Evolutionary conservation across 208 protist species (phyloP).

Genomic region (Naegleria lovaniensis): DNA sequence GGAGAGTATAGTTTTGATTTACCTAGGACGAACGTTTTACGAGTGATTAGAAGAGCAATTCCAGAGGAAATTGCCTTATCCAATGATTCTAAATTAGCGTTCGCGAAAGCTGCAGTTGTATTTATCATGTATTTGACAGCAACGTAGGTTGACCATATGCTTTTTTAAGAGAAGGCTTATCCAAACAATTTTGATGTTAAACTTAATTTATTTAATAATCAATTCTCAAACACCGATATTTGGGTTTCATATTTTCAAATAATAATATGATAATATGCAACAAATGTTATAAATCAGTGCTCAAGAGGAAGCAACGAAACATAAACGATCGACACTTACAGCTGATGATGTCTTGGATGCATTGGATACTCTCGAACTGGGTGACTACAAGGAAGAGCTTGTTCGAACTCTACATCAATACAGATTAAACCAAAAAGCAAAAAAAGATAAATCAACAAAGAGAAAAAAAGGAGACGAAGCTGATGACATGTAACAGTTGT

Average conservation of each 20-base stretch:
- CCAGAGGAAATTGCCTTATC: neutral
- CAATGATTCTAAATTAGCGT: neutral
- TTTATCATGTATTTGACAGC: conserved; percentile 27
- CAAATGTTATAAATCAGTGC: neutral
- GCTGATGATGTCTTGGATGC: conserved; percentile 21
- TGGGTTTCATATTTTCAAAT: too few species aligned
- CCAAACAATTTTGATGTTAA: neutral
- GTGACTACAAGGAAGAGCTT: neutral
- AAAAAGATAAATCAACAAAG: neutral
- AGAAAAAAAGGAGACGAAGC: neutral
- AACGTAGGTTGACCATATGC: neutral
- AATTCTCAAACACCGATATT: too few species aligned
- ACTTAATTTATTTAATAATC: too few species aligned
- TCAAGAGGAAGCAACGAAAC: conserved; percentile 12
- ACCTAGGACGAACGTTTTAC: neutral
- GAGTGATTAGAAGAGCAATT: neutral
- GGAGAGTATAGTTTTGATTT: neutral
- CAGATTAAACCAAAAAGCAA: neutral
- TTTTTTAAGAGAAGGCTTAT: neutral
- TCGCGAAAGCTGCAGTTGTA: conserved; percentile 20
- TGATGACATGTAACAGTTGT: neutral
- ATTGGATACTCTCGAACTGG: neutral
- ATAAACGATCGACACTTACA: conserved; percentile 8
- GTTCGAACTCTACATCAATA: neutral
- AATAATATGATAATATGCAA: too few species aligned